A percentile compares a stretch with the other conserved stretches of the same genome.
Conservation (phyloP, 2,329 filamentous ascomycete species). For the Escovopsis weberi region DNA sequence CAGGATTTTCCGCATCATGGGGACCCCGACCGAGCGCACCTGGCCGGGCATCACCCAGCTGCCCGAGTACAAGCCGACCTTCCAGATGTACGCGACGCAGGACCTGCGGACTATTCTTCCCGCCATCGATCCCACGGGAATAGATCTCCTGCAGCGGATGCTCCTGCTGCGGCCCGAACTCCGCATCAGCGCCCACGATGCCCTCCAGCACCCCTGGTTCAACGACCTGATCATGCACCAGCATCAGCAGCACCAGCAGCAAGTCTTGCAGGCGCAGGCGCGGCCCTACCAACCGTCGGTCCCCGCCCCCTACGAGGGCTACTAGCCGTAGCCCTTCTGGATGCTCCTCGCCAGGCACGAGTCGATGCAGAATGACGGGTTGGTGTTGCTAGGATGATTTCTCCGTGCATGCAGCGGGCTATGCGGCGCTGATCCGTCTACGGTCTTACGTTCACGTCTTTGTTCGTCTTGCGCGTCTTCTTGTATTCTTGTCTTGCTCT, state of each 20-base stretch:
- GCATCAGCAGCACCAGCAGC: conserved; percentile 27
- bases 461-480: no score
- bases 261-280: conserved; percentile 27
- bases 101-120: conserved; percentile 77
- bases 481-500: no score
- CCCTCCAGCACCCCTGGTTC: conserved; percentile 88
- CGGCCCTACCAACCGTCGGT: conserved; percentile 25
- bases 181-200: conserved; percentile 74
- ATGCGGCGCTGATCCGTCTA: no score
- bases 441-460: no score
- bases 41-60: conserved; percentile 94
- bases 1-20: conserved; percentile 97
- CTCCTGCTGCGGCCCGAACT: conserved; percentile 85
- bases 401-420: no score
- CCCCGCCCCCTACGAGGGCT: conserved; percentile 24
- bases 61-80: conserved; percentile 94
- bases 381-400: no score
- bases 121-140: conserved; percentile 73
- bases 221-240: conserved; percentile 50
- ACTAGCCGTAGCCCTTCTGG: conserved; percentile 11
- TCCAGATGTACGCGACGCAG: conserved; percentile 88
- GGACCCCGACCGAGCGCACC: conserved; percentile 83
- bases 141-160: conserved; percentile 82
- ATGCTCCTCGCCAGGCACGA: no score
- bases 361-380: neutral